Conservation (phyloP, 192 early-diverging fungal species). For the Coemansia sp. region DNA sequence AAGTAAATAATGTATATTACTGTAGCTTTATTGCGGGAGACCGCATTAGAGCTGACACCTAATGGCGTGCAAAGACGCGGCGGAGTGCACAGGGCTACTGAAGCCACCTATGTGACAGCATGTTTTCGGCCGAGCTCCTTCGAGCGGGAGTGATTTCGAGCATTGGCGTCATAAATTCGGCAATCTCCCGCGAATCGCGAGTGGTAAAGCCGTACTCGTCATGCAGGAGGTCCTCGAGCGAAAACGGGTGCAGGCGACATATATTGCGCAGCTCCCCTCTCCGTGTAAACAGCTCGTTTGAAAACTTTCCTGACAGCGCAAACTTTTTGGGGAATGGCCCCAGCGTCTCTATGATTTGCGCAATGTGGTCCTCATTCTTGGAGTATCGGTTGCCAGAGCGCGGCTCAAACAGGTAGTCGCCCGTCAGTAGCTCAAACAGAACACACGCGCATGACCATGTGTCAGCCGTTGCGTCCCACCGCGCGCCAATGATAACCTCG, state of each 20-base stretch:
- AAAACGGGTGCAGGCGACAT: slow-evolving; percentile 77
- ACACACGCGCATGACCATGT: slow-evolving; percentile 94
- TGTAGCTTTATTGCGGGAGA: no score
- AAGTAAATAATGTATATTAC: no score
- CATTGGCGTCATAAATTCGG: slow-evolving; percentile 84
- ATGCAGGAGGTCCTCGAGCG: slow-evolving; percentile 73
- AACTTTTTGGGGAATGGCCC: slow-evolving; percentile 79
- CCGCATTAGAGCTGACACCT: no score
- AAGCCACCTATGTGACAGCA: slow-evolving; percentile 61
- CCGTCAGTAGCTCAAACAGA: slow-evolving; percentile 89
- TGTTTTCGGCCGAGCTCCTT: slow-evolving; percentile 54
- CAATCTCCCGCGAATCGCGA: slow-evolving; percentile 68
- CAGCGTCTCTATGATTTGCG: slow-evolving; percentile 91
- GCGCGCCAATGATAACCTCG: slow-evolving; percentile 86
- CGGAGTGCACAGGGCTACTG: not conserved
- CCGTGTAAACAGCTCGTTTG: slow-evolving; percentile 82
- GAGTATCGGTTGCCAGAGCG: slow-evolving; percentile 74
- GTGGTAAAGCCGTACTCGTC: slow-evolving; percentile 82
- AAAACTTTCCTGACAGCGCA: slow-evolving; percentile 78
- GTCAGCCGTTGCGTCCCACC: slow-evolving; percentile 83
- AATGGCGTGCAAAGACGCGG: not conserved
- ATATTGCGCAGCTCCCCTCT: slow-evolving; percentile 87
- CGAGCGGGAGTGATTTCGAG: slow-evolving; percentile 56
- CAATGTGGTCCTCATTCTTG: slow-evolving; percentile 96
- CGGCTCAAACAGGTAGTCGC: slow-evolving; percentile 94